These are phyloP conservation scores for Leucosporidium scottii DNA, from an alignment of 768 basidiomycete genomes.

Conservation along the genomic window DNA sequence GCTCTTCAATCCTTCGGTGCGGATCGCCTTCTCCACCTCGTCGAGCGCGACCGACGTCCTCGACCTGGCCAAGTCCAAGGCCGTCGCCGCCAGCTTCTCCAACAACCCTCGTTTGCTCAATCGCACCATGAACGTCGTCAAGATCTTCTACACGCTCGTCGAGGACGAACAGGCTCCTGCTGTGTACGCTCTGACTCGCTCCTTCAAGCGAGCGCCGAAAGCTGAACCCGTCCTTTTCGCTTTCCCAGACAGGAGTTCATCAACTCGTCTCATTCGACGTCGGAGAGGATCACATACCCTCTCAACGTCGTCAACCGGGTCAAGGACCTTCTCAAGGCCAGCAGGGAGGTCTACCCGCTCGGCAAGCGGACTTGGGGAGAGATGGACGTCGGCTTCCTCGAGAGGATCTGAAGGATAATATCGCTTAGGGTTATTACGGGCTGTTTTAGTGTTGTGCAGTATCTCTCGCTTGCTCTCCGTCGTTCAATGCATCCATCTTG, in stretches of 20 bases:
- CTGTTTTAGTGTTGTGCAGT: no score
- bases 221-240: conserved; percentile 10
- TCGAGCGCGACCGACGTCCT: conserved; percentile 49
- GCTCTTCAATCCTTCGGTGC: conserved; percentile 87
- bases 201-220: conserved; percentile 22
- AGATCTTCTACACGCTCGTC: conserved; percentile 76
- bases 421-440: no score
- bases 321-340: conserved; percentile 63
- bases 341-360: conserved; percentile 46
- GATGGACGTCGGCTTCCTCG: conserved; percentile 42
- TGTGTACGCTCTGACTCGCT: conserved; percentile 48
- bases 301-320: conserved; percentile 66
- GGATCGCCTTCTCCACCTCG: conserved; percentile 62
- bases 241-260: conserved; percentile 51
- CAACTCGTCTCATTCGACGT: conserved; percentile 76
- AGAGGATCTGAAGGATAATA: conserved; percentile 29
- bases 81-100: conserved; percentile 41
- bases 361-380: conserved; percentile 38
- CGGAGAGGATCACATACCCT: conserved; percentile 81
- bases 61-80: conserved; percentile 56
- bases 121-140: conserved; percentile 48
- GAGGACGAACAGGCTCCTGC: conserved; percentile 9
- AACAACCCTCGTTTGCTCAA: background rate
- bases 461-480: no score
- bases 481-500: no score